Conservation (phyloP, 331 rosid genomes). For the Cydonia oblonga region DNA sequence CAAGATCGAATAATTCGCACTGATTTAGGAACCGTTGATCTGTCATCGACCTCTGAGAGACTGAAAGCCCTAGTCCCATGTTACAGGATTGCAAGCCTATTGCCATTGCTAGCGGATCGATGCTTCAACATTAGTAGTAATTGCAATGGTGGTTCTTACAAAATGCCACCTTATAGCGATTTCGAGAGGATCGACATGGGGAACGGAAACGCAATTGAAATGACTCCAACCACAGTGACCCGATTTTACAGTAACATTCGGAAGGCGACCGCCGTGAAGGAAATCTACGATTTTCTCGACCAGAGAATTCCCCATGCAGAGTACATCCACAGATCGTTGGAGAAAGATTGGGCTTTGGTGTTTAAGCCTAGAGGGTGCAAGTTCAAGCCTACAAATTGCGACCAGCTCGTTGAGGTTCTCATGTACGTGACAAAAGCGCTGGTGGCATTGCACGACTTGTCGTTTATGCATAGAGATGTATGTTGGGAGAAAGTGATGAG, state of each 20-base stretch:
- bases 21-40: constrained; percentile 46
- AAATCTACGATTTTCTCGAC: constrained; percentile 64
- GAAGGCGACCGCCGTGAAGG: constrained; percentile 61
- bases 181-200: constrained; percentile 52
- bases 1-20: constrained; percentile 45
- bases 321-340: constrained; percentile 20
- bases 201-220: constrained; percentile 39
- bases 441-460: constrained; percentile 82
- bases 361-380: constrained; percentile 68
- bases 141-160: background rate
- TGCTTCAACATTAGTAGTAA: constrained; percentile 16
- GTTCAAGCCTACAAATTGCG: constrained; percentile 37
- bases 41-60: constrained; percentile 42
- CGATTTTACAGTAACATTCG: constrained; percentile 37
- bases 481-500: constrained; percentile 74
- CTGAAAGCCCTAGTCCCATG: constrained; percentile 65
- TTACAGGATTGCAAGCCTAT: constrained; percentile 40
- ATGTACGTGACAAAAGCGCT: constrained; percentile 75
- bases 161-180: constrained; percentile 41
- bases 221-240: constrained; percentile 62
- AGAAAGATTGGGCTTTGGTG: constrained; percentile 35
- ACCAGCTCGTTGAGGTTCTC: constrained; percentile 58
- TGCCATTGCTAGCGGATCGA: constrained; percentile 45
- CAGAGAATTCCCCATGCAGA: constrained; percentile 83
- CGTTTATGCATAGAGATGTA: constrained; percentile 84